phyloP scores from a whole-genome alignment of 108 stramenopile genomes.

The Schizochytrium sp. region DNA sequence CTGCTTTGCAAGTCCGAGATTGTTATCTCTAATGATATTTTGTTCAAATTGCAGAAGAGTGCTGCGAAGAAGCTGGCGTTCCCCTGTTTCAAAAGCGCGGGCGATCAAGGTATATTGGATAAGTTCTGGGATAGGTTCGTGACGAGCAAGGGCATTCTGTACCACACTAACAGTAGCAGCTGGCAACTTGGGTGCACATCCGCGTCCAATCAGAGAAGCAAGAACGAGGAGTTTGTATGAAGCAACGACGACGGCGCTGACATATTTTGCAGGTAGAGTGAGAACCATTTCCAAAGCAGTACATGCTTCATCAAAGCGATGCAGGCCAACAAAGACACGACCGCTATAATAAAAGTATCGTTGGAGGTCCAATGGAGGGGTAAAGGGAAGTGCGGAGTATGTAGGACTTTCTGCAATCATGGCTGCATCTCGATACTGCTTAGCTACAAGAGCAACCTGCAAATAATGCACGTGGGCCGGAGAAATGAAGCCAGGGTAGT shows the following conservation, averaged over 20 bases:
- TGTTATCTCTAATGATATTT: neutral
- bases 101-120: neutral
- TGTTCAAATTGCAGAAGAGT: no score
- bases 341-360: constrained; percentile 42
- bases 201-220: constrained; percentile 11
- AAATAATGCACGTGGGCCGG: constrained; percentile 22
- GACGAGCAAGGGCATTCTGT: constrained; percentile 1
- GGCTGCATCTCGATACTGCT: neutral
- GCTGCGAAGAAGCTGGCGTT: neutral
- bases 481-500: neutral
- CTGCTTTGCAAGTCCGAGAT: constrained; percentile 53
- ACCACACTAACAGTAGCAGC: neutral
- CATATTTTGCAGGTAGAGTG: constrained; percentile 14
- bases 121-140: neutral
- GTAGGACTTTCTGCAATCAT: neutral
- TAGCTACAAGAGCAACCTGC: constrained; percentile 12
- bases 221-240: constrained; percentile 17
- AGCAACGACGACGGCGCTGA: neutral
- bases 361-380: neutral
- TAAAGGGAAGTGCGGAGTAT: neutral
- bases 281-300: constrained; percentile 17
- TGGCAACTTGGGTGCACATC: neutral
- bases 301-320: neutral
- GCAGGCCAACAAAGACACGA: constrained; percentile 13
- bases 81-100: neutral